Evolutionary conservation across 2,329 filamentous ascomycete species (phyloP).

Genomic region (Aspergillus proliferans): DNA sequence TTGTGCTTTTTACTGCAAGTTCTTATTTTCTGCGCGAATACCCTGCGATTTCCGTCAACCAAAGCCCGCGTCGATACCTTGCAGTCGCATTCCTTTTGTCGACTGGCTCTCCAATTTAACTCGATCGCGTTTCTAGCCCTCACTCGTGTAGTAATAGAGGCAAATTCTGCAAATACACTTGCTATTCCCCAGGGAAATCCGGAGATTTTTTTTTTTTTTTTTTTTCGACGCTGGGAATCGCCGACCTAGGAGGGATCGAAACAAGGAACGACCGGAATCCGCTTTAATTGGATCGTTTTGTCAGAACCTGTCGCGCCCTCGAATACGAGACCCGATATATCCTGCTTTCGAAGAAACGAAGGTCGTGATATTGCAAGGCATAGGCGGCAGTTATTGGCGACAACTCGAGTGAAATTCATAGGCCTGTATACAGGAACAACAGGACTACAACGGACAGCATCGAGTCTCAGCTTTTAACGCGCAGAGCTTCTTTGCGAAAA

Average conservation of each 20-base stretch:
- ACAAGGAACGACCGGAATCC: not conserved
- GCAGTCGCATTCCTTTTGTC: slow-evolving; percentile 13
- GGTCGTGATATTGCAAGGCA: not conserved
- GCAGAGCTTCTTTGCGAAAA: not conserved
- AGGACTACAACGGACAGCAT: not conserved
- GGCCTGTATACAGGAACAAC: not conserved
- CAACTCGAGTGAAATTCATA: not conserved
- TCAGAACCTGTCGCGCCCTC: not conserved
- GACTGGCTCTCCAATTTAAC: slow-evolving; percentile 13
- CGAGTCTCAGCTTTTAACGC: not conserved
- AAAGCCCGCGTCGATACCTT: slow-evolving; percentile 6
- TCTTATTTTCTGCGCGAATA: slow-evolving; percentile 5
- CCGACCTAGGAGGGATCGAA: not conserved
- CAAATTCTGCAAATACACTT: slow-evolving; percentile 5
- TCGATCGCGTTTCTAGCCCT: slow-evolving; percentile 4
- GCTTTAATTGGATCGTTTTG: not conserved
- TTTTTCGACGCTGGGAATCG: not conserved
- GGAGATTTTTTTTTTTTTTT: not conserved
- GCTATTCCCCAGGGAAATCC: not conserved
- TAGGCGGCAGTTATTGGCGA: not conserved
- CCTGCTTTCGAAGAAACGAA: not conserved
- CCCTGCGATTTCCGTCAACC: not conserved
- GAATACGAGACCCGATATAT: not conserved
- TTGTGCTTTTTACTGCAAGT: slow-evolving; percentile 7
- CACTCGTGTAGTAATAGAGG: not conserved